Base-by-base conservation (phyloP, 164 flowering plant species). In the Nelumbo lutea region DNA sequence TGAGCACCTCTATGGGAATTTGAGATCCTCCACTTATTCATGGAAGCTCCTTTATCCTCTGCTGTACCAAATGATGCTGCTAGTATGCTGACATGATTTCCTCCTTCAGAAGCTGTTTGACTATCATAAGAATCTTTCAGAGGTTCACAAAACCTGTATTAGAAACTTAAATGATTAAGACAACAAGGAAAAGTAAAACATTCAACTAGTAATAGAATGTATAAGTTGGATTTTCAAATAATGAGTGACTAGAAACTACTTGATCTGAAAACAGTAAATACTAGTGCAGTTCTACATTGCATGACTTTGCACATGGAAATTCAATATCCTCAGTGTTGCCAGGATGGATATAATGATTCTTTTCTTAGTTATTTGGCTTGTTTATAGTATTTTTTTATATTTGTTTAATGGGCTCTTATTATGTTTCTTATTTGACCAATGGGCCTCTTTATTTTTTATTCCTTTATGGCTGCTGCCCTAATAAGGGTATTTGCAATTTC, bases 141-240 rank as follows among this genome's bases (percentile, higher is more conserved):
- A 47, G 99, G 98, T 68, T 77, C 84, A 85, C 94, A 95, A 78
- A 95, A 90, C 78, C 99, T 95, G 85, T 27, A 83, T 61, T 55
- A 14, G 65, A 66, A 62, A n/a, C 69, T n/a, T 38, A 15, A 51
- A 75, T 3, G 11, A 68, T 47, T 57, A 67, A 61, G 38, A 65
- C 52, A 43, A 43, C 50, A 42, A 41, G 60, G 27, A 53, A 14
- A 8, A 13, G 8, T 13, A 50, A 50, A 50, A 50, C 27, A 27
- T 27, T 27, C 27, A 27, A 27, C 27, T 27, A 27, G 27, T 50
- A 13, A 13, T 2, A 53, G 14, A 53, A 53, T 9, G 3, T 11
- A 53, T 53, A 53, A 53, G 4, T 2, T 53, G 27, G 15, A 10
- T 53, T 2, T 51, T 14, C 11, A 53, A 53, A 4, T 53, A 53